These are phyloP conservation scores for Xanthoconium stramineum DNA, from an alignment of 768 basidiomycete genomes.

Conservation along the genomic window DNA sequence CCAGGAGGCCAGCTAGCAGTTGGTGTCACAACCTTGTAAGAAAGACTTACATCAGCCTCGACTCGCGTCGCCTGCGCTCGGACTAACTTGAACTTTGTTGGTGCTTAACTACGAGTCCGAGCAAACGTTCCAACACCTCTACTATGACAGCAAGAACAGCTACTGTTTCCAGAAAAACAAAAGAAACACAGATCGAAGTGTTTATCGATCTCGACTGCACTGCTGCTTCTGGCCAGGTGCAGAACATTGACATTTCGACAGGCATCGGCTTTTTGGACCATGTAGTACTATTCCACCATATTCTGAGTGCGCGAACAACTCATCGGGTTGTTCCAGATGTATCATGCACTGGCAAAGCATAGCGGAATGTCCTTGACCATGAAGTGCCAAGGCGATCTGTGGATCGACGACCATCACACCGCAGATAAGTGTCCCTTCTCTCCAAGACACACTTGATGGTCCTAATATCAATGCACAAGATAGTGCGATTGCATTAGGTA, in stretches of 20 bases:
- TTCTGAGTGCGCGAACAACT: neutral
- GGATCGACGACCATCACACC: slow-evolving; percentile 98
- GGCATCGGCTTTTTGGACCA: slow-evolving; percentile 99
- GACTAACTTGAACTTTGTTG: too few relatives aligned
- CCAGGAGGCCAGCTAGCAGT: neutral
- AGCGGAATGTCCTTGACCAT: slow-evolving; percentile 88
- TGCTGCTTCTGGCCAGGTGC: slow-evolving; percentile 56
- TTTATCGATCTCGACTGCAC: slow-evolving; percentile 76
- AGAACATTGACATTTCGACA: slow-evolving; percentile 82
- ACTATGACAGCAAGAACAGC: slow-evolving; percentile 55
- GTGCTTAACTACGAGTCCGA: neutral
- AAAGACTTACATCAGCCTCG: slow-evolving; percentile 4
- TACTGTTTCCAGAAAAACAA: slow-evolving; percentile 77
- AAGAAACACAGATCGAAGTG: slow-evolving; percentile 89
- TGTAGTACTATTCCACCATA: slow-evolving; percentile 42
- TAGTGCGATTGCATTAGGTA: slow-evolving; percentile 80
- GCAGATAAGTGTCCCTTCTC: slow-evolving; percentile 75
- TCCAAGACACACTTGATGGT: slow-evolving; percentile 11
- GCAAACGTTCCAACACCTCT: neutral
- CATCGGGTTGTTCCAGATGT: slow-evolving; percentile 65
- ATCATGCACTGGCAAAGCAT: slow-evolving; percentile 95
- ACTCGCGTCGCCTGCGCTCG: too few relatives aligned
- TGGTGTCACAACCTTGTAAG: too few relatives aligned
- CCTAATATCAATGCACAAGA: slow-evolving; percentile 56
- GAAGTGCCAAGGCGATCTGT: slow-evolving; percentile 91